Base-by-base conservation (phyloP, 176 grass and related monocot species). In the Avena eriantha region DNA sequence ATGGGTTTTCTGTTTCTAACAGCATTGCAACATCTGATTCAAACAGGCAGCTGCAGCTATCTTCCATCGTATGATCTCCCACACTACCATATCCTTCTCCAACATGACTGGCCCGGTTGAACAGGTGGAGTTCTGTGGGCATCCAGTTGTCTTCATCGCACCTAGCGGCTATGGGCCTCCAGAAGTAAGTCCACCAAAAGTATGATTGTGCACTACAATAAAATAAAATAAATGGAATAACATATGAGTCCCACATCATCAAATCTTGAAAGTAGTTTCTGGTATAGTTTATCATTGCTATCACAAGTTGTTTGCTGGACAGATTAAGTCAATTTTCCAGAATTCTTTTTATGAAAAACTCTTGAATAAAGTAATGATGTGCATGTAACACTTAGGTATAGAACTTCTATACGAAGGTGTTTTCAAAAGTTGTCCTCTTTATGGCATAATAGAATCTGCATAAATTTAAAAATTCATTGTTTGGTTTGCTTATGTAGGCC, bases 41-140 rank as follows among this genome's bases (percentile, higher is more conserved):
- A 6, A 82, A 83, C 83, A 98, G 95, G 89, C 58, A 67, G 91
- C 83, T 51, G 86, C 66, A 23, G 88, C 53, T 31, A 59, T 90
- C 85, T 90, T 82, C 60, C 67, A 89, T 72, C 89, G 86, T 79
- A 82, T 98, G 79, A 67, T 95, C 50, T 87, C 75, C 33, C 88
- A 98, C 58, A 93, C 93, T 19, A 98, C 95, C 29, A 73, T 98
- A 72, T 98, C 95, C 0, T 95, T 93, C 86, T 98, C 95, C 6
- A 93, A 92, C 83, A 90, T 98, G 79, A 83, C 90, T 57, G 93
- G 93, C 21, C 96, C 93, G 46, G 73, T 89, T 19, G 96, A 98
- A 47, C 85, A 92, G 47, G 87, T 95, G 23, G 81, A 79, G 80
- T 95, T 98, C 70, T 95, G 86, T 72, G 93, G 93, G 56, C 88